These are phyloP conservation scores for Zarea fungicola DNA, from an alignment of 2,329 filamentous ascomycete species.

Conservation along the genomic window DNA sequence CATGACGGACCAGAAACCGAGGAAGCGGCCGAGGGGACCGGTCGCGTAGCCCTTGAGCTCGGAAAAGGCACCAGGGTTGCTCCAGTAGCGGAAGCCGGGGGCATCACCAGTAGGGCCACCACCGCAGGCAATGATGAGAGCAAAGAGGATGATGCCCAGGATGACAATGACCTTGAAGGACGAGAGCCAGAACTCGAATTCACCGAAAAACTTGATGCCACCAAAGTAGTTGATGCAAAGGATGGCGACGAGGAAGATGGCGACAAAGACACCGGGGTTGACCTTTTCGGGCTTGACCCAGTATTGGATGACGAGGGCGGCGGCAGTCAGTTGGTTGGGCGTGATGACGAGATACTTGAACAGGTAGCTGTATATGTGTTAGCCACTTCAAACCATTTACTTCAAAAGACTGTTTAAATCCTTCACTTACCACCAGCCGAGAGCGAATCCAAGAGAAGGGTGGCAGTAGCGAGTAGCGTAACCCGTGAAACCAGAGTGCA, in stretches of 20 bases:
- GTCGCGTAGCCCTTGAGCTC: constrained; percentile 21
- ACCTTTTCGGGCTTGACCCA: constrained; percentile 63
- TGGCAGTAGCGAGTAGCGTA: constrained; percentile 77
- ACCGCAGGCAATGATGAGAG: constrained; percentile 58
- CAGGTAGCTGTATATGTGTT: constrained; percentile 42
- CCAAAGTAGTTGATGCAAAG: constrained; percentile 57
- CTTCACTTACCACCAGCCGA: constrained; percentile 61
- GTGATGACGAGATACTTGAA: constrained; percentile 82
- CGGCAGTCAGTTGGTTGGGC: constrained; percentile 78
- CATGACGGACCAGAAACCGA: constrained; percentile 65
- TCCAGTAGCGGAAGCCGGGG: constrained; percentile 64
- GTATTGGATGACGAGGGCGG: constrained; percentile 71
- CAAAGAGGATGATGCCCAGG: constrained; percentile 59
- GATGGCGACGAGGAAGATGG: constrained; percentile 61
- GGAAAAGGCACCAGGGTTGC: constrained; percentile 46
- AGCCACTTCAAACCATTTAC: constrained; percentile 6
- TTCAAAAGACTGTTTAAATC: not conserved
- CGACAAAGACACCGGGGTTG: constrained; percentile 76
- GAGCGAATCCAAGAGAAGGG: constrained; percentile 72
- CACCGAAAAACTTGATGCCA: constrained; percentile 63
- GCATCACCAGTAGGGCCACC: constrained; percentile 59
- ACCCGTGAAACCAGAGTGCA: constrained; percentile 73
- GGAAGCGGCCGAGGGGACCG: constrained; percentile 43
- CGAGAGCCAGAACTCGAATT: constrained; percentile 57
- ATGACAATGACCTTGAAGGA: constrained; percentile 67